These are phyloP conservation scores for Fomitopsis serialis DNA, from an alignment of 768 basidiomycete genomes.

Conservation along the genomic window DNA sequence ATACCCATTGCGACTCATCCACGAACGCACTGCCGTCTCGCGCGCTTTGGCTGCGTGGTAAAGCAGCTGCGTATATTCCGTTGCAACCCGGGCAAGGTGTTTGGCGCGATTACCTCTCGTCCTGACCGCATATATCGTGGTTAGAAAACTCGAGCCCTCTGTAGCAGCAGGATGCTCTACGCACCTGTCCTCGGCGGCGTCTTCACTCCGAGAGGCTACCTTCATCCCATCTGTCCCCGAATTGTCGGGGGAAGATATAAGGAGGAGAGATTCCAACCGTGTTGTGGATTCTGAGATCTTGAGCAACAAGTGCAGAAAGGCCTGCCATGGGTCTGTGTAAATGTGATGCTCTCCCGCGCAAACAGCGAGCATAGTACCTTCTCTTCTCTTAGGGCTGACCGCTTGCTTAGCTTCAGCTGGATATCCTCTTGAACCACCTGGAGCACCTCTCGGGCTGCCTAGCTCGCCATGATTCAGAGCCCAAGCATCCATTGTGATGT, in stretches of 20 bases:
- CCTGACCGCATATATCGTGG: constrained; percentile 37
- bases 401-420: constrained; percentile 68
- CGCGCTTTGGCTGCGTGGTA: constrained; percentile 86
- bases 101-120: constrained; percentile 64
- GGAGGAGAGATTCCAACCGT: constrained; percentile 81
- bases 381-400: constrained; percentile 77
- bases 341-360: background rate
- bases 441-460: constrained; percentile 63
- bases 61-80: constrained; percentile 87
- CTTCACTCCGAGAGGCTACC: constrained; percentile 28
- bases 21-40: constrained; percentile 74
- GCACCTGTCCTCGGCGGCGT: constrained; percentile 36
- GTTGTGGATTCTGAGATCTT: constrained; percentile 90
- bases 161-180: no score
- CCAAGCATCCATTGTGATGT: background rate
- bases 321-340: constrained; percentile 34
- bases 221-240: constrained; percentile 29
- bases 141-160: no score
- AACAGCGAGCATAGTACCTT: constrained; percentile 46
- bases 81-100: constrained; percentile 78
- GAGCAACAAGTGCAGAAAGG: constrained; percentile 79
- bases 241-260: constrained; percentile 51
- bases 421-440: constrained; percentile 67
- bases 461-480: background rate
- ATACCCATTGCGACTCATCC: constrained; percentile 80